Evolutionary conservation across 192 early-diverging fungal species (phyloP).

Genomic region (Hyaloraphidium curvatum): DNA sequence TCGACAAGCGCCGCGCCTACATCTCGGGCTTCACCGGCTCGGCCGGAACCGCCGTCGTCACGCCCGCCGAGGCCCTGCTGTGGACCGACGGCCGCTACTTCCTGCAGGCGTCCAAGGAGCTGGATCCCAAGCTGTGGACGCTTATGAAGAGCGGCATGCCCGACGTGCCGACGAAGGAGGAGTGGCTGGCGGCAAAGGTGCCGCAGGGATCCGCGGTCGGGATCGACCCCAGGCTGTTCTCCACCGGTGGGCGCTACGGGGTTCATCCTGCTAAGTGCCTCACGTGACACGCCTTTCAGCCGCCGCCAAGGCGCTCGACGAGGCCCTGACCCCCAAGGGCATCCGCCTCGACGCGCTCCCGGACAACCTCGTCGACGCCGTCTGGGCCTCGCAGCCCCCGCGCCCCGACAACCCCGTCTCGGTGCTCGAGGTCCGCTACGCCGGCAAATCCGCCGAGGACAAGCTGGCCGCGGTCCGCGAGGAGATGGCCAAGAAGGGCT

Average conservation of each 20-base stretch:
- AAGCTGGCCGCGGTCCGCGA: constrained; percentile 4
- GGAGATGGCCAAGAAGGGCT: constrained; percentile 15
- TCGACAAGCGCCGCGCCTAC: constrained; percentile 71
- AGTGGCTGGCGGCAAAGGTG: constrained; percentile 60
- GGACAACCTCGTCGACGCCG: constrained; percentile 68
- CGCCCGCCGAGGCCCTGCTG: constrained; percentile 53
- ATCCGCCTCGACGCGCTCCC: constrained; percentile 33
- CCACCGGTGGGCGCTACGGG: constrained; percentile 31
- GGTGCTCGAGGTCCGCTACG: constrained; percentile 46
- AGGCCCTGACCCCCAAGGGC: constrained; percentile 28
- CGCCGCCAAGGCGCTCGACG: constrained; percentile 34
- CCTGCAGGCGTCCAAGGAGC: constrained; percentile 79
- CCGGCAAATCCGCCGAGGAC: constrained; percentile 21
- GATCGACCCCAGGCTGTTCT: constrained; percentile 75
- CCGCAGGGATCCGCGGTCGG: constrained; percentile 63
- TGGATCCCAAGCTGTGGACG: constrained; percentile 83
- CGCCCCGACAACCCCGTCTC: constrained; percentile 42
- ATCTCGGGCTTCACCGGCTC: constrained; percentile 97
- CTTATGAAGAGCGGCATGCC: constrained; percentile 83
- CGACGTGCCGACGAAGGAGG: constrained; percentile 72
- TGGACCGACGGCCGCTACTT: constrained; percentile 98
- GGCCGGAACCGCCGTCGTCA: constrained; percentile 81
- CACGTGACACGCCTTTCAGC: constrained; percentile 8
- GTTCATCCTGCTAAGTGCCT: not conserved
- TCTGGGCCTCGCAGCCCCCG: constrained; percentile 64